Evolutionary conservation across 495 filamentous ascomycete genomes (phyloP).

Genomic region (Aspergillus ellipticus): DNA sequence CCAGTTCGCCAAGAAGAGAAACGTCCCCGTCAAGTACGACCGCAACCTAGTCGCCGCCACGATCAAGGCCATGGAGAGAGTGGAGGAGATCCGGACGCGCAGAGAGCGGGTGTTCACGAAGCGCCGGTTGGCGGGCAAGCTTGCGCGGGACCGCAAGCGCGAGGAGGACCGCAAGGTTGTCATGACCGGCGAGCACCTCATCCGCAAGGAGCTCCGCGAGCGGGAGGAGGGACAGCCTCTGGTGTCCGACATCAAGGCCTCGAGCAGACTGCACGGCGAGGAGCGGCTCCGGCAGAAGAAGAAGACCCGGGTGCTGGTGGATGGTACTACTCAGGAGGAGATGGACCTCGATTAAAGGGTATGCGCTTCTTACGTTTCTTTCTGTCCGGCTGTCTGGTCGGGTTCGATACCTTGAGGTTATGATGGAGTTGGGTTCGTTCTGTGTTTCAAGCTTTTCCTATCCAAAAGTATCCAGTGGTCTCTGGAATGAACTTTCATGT

Average conservation of each 20-base stretch:
- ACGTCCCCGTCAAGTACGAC: conserved; percentile 93
- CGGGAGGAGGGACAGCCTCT: conserved; percentile 42
- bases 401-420: conserved; percentile 17
- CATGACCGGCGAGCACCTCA: conserved; percentile 83
- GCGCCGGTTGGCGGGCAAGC: conserved; percentile 85
- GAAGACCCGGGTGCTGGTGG: conserved; percentile 60
- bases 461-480: conserved; percentile 16
- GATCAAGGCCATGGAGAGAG: conserved; percentile 84
- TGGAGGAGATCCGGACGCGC: conserved; percentile 77
- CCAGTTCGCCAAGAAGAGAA: conserved; percentile 85
- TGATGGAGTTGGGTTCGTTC: conserved; percentile 23
- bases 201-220: conserved; percentile 47
- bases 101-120: conserved; percentile 90
- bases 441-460: conserved; percentile 12
- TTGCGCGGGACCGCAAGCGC: conserved; percentile 63
- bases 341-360: conserved; percentile 67
- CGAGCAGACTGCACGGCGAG: conserved; percentile 42
- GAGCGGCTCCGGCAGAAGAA: conserved; percentile 56
- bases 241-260: conserved; percentile 29
- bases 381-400: conserved; percentile 6
- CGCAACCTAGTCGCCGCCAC: conserved; percentile 83
- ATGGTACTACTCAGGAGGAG: conserved; percentile 61
- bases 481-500: conserved; percentile 9
- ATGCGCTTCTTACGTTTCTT: conserved; percentile 12
- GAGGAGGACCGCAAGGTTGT: conserved; percentile 82